Base-by-base conservation (phyloP, 176 grass and related monocot species). In the Zea luxurians region DNA sequence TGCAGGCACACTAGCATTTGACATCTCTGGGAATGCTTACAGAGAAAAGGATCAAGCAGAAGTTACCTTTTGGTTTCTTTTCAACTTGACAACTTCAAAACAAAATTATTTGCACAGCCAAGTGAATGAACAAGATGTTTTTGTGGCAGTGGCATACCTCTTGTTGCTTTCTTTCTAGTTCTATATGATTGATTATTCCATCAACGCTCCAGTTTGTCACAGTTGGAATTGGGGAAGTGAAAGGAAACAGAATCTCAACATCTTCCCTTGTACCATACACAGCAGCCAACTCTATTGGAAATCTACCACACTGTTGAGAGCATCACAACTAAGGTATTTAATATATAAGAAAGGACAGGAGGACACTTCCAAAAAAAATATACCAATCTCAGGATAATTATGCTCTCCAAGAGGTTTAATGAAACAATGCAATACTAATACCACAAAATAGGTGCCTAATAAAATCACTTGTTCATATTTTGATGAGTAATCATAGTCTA, bases 241-340 rank as follows among this genome's bases (percentile, higher is more conserved):
- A 58, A 76, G 88, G 70, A 59, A 83, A 87, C 43, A 87, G 70
- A 35, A 83, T 87, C 15, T 90, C 80, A 20, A 90, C 75, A 15
- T 83, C 68, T 69, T 76, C 69, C 4, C 18, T 52, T 76, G 81
- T 74, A 58, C 84, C 84, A 36, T 36, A 66, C 16, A 67, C 75
- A n/a, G 80, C 88, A 67, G 88, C 88, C 41, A 71, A 13, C 68
- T 87, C 88, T 61, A 87, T 76, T 71, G 80, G 84, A 48, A 77
- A 43, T 75, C 53, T 90, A 61, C 80, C 80, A 44, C 37, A 77
- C 76, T 84, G 42, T 71, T 48, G 37, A 53, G 36, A 76, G 64
- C 13, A 55, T 61, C 18, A 61, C 4, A 61, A 18, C 65, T 5
- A 43, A 4, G 18, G 40, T 18, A 66, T 53, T 79, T 36, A 52